Base-by-base conservation (phyloP, 2,329 filamentous ascomycete genomes). In the Keithomyces neogunnii region DNA sequence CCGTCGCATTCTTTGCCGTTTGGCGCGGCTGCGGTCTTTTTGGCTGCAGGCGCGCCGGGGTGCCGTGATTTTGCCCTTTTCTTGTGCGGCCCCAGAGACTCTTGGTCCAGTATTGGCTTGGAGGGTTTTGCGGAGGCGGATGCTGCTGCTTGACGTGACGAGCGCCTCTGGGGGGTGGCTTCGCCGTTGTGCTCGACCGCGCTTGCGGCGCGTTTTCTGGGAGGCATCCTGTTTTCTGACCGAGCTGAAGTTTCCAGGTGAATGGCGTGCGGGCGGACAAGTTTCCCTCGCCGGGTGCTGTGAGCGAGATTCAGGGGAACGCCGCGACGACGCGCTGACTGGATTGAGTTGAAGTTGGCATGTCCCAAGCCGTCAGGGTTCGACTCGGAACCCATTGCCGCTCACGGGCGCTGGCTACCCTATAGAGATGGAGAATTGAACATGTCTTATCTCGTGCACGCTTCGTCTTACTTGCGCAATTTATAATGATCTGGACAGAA, bases 121-220 rank as follows among this genome's bases (percentile, higher is more conserved):
- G 28, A 3, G 3, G 26, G 7, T 26, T 28, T 32, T n/a, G 13
- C 5, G n/a, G 46, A 7, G 29, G 49, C 50, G 2, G 51, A 44
- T 1, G 51, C 53, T 0, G 57, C 53, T 2, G 59, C 58, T 44
- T 62, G 58, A n/a, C 63, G 62, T 42, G 57, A 53, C 11, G 62
- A 66, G 6, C 62, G 58, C 47, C 63, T 56, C 56, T 63, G 63
- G 48, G 59, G 51, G 3, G 53, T 13, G 5, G 62, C 55, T 48
- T 62, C 58, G 10, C 13, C 45, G 28, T 36, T 31, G n/a, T 48
- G 45, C 3, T 51, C 51, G 4, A 54, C 54, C 11, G 51, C 51
- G 30, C 44, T 48, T 6, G 39, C 6, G n/a, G 51, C 36, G 19
- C 51, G 51, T 45, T 52, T 52, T 11, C 50, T 45, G 13, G 40